These are phyloP conservation scores for Eragrostis curvula DNA, from an alignment of 176 grass and related monocot species.

Conservation along the genomic window DNA sequence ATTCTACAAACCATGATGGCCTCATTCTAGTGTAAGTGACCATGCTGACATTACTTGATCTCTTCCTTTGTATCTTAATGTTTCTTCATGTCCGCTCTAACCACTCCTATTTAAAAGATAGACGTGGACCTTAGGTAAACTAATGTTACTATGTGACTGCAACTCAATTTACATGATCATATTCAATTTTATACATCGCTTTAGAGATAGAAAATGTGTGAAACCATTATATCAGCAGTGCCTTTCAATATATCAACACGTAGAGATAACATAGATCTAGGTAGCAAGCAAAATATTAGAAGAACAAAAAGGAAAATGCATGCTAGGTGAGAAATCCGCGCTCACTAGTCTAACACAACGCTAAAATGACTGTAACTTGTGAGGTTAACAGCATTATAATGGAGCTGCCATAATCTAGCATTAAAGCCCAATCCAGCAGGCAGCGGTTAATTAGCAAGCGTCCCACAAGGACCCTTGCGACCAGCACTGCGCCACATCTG, in stretches of 20 bases:
- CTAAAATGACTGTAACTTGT: not conserved
- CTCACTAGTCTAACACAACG: not conserved
- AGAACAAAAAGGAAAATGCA: not conserved
- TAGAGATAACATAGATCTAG: not conserved
- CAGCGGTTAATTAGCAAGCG: slow-evolving; percentile 41
- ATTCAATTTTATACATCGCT: not conserved
- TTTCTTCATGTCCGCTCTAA: no score
- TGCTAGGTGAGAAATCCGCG: not conserved
- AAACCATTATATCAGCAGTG: not conserved
- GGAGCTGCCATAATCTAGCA: not conserved
- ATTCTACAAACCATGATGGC: no score
- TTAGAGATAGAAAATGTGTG: not conserved
- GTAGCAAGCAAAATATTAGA: not conserved
- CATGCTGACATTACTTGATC: no score
- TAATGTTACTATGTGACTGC: not conserved
- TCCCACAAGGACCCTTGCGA: slow-evolving; percentile 64
- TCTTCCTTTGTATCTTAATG: no score
- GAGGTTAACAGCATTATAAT: not conserved
- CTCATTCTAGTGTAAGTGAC: no score
- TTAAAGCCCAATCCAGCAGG: not conserved
- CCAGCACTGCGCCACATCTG: slow-evolving; percentile 44
- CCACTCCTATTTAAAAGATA: no score
- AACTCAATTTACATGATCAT: not conserved
- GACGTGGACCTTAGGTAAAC: no score
- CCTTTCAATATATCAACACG: not conserved